Evolutionary conservation across 1,284 basidiomycete species (phyloP).

Genomic region (Xerocomus nothofagi): DNA sequence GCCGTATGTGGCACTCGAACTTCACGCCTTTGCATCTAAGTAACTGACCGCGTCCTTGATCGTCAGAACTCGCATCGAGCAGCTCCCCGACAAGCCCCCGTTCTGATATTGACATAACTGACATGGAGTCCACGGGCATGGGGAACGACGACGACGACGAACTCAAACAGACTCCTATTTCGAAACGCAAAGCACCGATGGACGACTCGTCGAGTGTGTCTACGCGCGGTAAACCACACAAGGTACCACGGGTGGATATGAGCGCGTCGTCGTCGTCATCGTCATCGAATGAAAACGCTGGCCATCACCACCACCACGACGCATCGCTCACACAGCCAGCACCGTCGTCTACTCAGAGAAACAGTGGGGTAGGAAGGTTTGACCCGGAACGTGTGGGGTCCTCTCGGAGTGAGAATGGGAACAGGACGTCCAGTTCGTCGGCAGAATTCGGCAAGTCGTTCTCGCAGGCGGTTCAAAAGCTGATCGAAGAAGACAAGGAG

Average conservation of each 20-base stretch:
- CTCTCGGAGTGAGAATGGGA: constrained; percentile 2
- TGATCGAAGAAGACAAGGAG: constrained; percentile 3
- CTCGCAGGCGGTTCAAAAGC: constrained; percentile 18
- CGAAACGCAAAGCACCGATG: constrained; percentile 29
- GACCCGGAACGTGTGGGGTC: not conserved
- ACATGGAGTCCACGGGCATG: constrained; percentile 13
- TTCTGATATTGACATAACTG: constrained; percentile 19
- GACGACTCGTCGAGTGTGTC: constrained; percentile 7
- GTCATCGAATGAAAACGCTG: not conserved
- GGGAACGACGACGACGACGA: constrained; percentile 21
- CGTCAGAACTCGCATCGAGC: constrained; percentile 21
- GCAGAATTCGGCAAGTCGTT: constrained; percentile 16
- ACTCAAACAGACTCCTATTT: constrained; percentile 12
- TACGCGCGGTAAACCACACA: constrained; percentile 10
- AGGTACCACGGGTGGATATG: constrained; percentile 23
- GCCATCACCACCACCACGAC: no score
- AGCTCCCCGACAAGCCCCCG: constrained; percentile 14
- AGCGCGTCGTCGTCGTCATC: not conserved
- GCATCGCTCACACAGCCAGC: constrained; percentile 12
- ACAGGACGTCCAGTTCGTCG: constrained; percentile 11
- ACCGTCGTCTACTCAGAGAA: constrained; percentile 2
- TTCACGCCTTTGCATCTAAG: not conserved
- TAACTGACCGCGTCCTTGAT: not conserved
- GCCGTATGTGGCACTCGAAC: constrained; percentile 21
- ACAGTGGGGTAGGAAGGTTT: no score